Evolutionary conservation across 2,329 filamentous ascomycete genomes (phyloP).

Genomic region (Triangularia verruculosa): DNA sequence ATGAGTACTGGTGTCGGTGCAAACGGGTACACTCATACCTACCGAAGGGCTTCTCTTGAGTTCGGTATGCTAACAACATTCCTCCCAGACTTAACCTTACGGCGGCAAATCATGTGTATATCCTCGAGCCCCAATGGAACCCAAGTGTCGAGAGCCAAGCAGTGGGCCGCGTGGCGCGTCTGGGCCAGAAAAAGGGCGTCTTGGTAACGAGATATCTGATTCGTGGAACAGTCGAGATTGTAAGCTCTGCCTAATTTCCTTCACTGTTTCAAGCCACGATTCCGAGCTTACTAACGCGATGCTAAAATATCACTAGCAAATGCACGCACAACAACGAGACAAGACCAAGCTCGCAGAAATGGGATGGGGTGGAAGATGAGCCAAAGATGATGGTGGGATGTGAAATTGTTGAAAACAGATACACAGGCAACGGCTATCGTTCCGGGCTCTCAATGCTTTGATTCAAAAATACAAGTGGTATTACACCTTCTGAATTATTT

Average conservation of each 20-base stretch:
- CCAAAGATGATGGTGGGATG: too few relatives aligned
- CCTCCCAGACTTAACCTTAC: not conserved
- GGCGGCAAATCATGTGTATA: not conserved
- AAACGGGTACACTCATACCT: not conserved
- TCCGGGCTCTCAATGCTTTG: too few relatives aligned
- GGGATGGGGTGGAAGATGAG: not conserved
- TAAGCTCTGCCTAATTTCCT: not conserved
- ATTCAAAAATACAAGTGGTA: not conserved
- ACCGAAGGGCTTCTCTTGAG: not conserved
- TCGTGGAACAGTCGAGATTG: not conserved
- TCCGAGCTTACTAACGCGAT: not conserved
- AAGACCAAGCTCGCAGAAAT: not conserved
- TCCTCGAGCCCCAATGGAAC: slow-evolving; percentile 2
- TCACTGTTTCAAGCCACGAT: not conserved
- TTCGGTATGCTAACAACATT: not conserved
- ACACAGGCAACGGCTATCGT: too few relatives aligned
- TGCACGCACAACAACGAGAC: not conserved
- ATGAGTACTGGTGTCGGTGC: not conserved
- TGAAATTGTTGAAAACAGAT: too few relatives aligned
- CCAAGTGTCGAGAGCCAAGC: not conserved
- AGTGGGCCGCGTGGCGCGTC: not conserved
- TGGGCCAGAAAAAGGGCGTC: slow-evolving; percentile 1
- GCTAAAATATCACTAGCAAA: not conserved
- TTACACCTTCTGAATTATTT: not conserved
- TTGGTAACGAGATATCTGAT: not conserved